Conservation (phyloP, 495 filamentous ascomycete genomes). For the Aspergillus affinis region DNA sequence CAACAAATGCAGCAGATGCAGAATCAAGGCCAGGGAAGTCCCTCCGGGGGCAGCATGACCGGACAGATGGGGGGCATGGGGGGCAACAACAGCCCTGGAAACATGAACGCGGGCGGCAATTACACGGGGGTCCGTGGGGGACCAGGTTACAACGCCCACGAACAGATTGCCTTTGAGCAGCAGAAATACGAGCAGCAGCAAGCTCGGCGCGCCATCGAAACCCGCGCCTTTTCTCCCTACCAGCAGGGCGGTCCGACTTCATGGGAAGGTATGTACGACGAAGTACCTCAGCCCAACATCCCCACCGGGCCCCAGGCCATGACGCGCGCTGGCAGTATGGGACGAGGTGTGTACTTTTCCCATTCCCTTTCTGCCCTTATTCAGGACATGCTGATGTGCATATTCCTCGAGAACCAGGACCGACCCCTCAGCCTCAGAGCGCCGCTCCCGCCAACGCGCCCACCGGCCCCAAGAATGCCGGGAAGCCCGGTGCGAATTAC, state of each 20-base stretch:
- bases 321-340: conserved; percentile 48
- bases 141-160: conserved; percentile 67
- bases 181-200: conserved; percentile 83
- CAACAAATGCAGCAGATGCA: conserved; percentile 61
- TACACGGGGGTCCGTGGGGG: conserved; percentile 39
- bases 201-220: conserved; percentile 46
- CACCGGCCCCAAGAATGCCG: conserved; percentile 94
- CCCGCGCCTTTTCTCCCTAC: conserved; percentile 48
- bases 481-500: conserved; percentile 91
- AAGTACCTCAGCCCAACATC: conserved; percentile 84
- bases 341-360: conserved; percentile 44
- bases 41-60: conserved; percentile 12
- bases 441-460: conserved; percentile 91
- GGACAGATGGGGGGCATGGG: conserved; percentile 21
- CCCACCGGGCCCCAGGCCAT: conserved; percentile 53
- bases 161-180: conserved; percentile 82
- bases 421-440: conserved; percentile 57
- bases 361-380: conserved; percentile 3
- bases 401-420: conserved; percentile 26
- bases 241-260: conserved; percentile 67
- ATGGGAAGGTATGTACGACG: conserved; percentile 99
- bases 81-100: conserved; percentile 14
- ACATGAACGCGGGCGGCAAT: conserved; percentile 24
- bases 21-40: conserved; percentile 38
- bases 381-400: background rate